Conservation (phyloP, 768 basidiomycete species). For the Trametes gibbosa region DNA sequence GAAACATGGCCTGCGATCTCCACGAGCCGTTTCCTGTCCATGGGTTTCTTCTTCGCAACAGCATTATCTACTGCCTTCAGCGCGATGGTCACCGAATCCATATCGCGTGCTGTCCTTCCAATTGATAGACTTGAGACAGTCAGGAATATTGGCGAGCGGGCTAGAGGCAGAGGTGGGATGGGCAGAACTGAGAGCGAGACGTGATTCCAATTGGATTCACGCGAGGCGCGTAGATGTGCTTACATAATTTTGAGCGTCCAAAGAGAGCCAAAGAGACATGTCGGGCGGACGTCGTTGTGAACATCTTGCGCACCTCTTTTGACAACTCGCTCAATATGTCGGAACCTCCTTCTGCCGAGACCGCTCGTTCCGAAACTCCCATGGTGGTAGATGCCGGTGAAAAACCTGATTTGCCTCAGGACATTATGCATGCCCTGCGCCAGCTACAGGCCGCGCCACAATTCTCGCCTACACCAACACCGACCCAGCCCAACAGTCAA, state of each 20-base stretch:
- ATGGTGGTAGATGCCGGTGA: slow-evolving; percentile 3
- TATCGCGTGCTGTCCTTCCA: background rate
- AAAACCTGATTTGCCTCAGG: slow-evolving; percentile 37
- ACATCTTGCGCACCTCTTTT: background rate
- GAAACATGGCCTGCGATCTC: slow-evolving; percentile 40
- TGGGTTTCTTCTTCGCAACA: slow-evolving; percentile 28
- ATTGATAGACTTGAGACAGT: too few species aligned
- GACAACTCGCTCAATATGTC: slow-evolving; percentile 9
- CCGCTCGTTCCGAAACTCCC: background rate
- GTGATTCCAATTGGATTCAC: too few species aligned
- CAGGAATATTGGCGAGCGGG: too few species aligned
- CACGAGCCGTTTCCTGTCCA: slow-evolving; percentile 29
- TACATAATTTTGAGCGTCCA: background rate
- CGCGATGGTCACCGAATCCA: slow-evolving; percentile 29
- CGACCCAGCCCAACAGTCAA: slow-evolving; percentile 26
- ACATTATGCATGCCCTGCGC: slow-evolving; percentile 36
- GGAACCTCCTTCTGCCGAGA: slow-evolving; percentile 4
- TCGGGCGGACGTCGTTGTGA: background rate
- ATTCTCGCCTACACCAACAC: slow-evolving; percentile 16
- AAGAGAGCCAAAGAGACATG: slow-evolving; percentile 7
- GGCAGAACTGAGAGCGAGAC: too few species aligned
- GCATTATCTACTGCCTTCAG: slow-evolving; percentile 32
- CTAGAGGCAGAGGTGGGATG: too few species aligned
- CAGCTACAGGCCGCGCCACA: slow-evolving; percentile 31
- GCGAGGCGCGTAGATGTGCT: too few species aligned